Base-by-base conservation (phyloP, 345 rosid genomes). In the Linum lewisii region DNA sequence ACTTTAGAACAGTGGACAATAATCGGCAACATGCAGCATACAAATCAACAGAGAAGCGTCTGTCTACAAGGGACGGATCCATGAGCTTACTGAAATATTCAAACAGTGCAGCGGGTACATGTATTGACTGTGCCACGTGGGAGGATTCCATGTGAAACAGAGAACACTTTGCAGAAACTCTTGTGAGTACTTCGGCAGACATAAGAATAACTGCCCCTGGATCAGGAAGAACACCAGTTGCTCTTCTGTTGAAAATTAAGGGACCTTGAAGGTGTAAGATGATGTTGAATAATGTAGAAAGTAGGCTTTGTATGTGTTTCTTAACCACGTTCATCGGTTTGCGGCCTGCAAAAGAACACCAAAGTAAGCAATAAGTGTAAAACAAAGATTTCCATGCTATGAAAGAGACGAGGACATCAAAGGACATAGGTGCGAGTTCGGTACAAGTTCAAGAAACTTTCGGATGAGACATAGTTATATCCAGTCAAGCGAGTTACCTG, bases 181-280 rank as follows among this genome's bases (percentile, higher is more conserved):
- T 83, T 59, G 82, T 84, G 70, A 93, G 77, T 25, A 89, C 88
- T 81, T 85, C 90, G 67, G 85, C 79, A 74, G 90, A 85, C 96
- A 87, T 87, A 62, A 89, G 92, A 72, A 87, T 76, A 63, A 84
- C 87, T 16, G 90, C 78, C 71, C 97, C 97, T 26, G 88, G 75
- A 83, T 90, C 95, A 21, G 95, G 90, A 67, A 58, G 68, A 66
- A 44, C 63, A 67, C 57, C 70, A 59, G 50, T 63, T 59, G 54
- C 54, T 54, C 59, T 69, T 60, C 70, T 37, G 51, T 32, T 71
- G 81, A 84, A 94, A 55, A 85, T 72, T 45, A 20, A 62, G 54
- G 96, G 95, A 76, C 86, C 77, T 78, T 80, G 87, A 75, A 90
- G 66, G 73, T 94, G 99, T 62, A 84, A 72, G 67, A 90, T 66